Evolutionary conservation across 2,329 filamentous ascomycete species (phyloP), one percentile per base, ranked within the genome.

Genomic region (Lachnellula arida): DNA sequence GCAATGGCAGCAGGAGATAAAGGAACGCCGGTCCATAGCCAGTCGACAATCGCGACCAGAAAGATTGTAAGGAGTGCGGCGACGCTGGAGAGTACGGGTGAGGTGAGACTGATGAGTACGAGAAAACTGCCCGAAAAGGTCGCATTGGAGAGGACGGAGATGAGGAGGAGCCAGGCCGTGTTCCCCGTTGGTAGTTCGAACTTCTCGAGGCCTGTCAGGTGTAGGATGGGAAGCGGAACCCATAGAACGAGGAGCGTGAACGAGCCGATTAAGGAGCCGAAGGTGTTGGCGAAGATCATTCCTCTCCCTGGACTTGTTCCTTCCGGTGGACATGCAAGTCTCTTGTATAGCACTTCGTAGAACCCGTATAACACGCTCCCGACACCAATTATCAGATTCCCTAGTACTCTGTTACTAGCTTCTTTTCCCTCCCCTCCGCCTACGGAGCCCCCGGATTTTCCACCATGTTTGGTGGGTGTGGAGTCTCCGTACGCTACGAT

Each of bases 311-410:
- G 84, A 44, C 83, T 87, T 53, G 86, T 89, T 49, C 91, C 92
- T 63, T 97, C 92, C 0, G 94, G 94, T 11, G 94, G 94, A 70
- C 94, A 99, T 14, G 93, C 93, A 57, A 86, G 85, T 57, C 87
- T 86, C 78, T 99, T 99, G 76, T 99, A 99, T 40, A 99, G 73
- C 5, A 99, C 94, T 73, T 99, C 94, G 73, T 99, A 99, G 48
- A 99, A 85, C 0, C 94, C 94, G 71, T 99, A 99, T 17, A 99
- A 80, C 6, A 99, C 86, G 62, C 88, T 94, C 9, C 94, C 94
- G 23, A 90, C 74, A 37, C 93, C 93, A 65, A 99, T 99, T 65
- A 99, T 82, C 40, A 97, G 74, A 69, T 99, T 99, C 6, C 94
- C 94, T 0, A 93, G 71, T 12, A 92, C 81, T 17, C 91, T 81